These are phyloP conservation scores for Pichia rugopelliculosa DNA, from an alignment of 805 yeast genomes.

Conservation along the genomic window DNA sequence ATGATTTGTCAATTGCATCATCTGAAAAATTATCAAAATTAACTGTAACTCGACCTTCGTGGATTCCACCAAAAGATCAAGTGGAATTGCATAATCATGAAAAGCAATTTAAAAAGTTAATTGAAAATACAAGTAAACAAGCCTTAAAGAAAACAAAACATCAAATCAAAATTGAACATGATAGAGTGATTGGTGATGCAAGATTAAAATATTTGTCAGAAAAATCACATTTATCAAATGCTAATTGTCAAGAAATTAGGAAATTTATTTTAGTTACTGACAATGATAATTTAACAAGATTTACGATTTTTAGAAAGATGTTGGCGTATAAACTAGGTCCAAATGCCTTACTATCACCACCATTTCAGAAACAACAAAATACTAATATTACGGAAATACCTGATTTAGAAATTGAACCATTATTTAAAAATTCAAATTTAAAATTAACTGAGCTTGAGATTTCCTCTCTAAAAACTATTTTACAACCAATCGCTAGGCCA, in stretches of 20 bases:
- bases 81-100: conserved; percentile 50
- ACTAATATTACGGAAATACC: background rate
- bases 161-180: conserved; percentile 28
- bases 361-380: background rate
- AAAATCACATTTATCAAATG: conserved; percentile 20
- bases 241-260: conserved; percentile 28
- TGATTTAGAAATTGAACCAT: background rate
- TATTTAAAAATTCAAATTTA: background rate
- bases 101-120: conserved; percentile 38
- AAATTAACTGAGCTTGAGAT: background rate
- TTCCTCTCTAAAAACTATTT: background rate
- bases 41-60: conserved; percentile 60
- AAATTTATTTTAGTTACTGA: conserved; percentile 28
- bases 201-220: conserved; percentile 25
- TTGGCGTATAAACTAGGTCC: conserved; percentile 8
- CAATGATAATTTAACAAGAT: conserved; percentile 17
- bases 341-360: conserved; percentile 3
- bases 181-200: conserved; percentile 28
- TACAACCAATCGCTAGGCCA: conserved; percentile 5
- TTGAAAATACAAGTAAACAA: conserved; percentile 27
- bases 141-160: conserved; percentile 26
- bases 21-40: conserved; percentile 48
- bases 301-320: conserved; percentile 16
- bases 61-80: conserved; percentile 59
- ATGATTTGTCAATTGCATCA: conserved; percentile 54